Percentiles rank a stretch among this genome's conserved stretches.
Conservation (phyloP, 1,284 basidiomycete genomes). For the Neolentinus lepideus region DNA sequence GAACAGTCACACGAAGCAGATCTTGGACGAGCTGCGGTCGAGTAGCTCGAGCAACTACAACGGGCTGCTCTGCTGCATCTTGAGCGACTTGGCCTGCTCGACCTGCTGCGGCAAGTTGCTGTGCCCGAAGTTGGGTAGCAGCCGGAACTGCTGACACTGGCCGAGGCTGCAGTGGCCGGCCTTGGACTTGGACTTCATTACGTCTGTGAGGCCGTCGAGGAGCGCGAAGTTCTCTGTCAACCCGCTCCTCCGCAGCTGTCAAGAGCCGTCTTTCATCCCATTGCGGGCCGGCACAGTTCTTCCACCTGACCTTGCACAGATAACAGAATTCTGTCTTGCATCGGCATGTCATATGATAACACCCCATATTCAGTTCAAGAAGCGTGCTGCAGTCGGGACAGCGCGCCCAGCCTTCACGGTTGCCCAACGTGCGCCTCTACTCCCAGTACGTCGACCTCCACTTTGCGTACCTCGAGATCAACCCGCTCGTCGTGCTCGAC, state of each 20-base stretch:
- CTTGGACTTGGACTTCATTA: not conserved
- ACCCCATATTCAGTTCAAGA: slow-evolving; percentile 34
- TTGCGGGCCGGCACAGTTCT: slow-evolving; percentile 31
- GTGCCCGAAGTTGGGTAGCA: not conserved
- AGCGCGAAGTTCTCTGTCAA: slow-evolving; percentile 16
- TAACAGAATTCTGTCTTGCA: slow-evolving; percentile 41
- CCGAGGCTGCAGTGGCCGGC: not conserved
- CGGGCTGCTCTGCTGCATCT: not conserved
- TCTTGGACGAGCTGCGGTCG: no score
- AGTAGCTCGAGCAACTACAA: not conserved
- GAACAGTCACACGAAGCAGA: no score
- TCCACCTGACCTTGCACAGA: slow-evolving; percentile 31
- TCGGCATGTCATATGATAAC: slow-evolving; percentile 40
- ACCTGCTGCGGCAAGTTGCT: no score
- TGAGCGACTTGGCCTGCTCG: no score
- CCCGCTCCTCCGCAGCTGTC: slow-evolving; percentile 23
- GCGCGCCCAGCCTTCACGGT: slow-evolving; percentile 30
- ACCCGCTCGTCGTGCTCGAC: slow-evolving; percentile 95
- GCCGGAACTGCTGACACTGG: slow-evolving; percentile 1
- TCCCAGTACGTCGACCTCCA: slow-evolving; percentile 96
- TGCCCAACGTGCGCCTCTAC: slow-evolving; percentile 76
- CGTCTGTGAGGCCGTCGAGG: not conserved
- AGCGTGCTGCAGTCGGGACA: slow-evolving; percentile 35
- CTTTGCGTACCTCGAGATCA: slow-evolving; percentile 99
- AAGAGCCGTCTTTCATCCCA: slow-evolving; percentile 32